Evolutionary conservation across 2,329 filamentous ascomycete species (phyloP).

Genomic region (Penicillium olsonii): DNA sequence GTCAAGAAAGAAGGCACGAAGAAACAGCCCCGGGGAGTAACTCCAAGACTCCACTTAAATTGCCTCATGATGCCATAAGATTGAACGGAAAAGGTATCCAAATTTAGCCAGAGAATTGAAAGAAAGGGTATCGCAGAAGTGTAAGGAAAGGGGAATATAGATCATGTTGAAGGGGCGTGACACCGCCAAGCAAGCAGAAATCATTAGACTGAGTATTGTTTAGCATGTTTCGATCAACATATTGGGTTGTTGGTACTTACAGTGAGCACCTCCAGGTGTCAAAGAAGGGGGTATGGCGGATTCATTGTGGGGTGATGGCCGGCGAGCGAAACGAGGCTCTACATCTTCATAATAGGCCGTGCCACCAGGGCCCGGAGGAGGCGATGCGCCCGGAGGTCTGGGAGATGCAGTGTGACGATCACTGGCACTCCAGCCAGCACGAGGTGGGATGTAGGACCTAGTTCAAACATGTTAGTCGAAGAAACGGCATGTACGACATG

Average conservation of each 20-base stretch:
- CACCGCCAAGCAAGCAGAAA: conserved; percentile 40
- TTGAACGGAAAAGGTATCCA: conserved; percentile 12
- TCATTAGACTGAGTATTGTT: conserved; percentile 75
- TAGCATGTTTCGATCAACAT: conserved; percentile 66
- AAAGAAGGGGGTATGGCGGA: conserved; percentile 37
- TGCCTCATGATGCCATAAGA: conserved; percentile 14
- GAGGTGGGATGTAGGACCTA: conserved; percentile 49
- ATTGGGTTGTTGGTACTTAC: conserved; percentile 45
- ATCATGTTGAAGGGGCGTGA: conserved; percentile 9
- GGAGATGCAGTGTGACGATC: conserved; percentile 19
- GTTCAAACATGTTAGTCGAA: conserved; percentile 18
- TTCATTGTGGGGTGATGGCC: conserved; percentile 30
- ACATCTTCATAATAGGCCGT: conserved; percentile 85
- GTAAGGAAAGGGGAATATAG: conserved; percentile 2
- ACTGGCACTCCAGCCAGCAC: conserved; percentile 39
- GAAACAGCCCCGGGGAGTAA: not conserved
- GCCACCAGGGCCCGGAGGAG: conserved; percentile 3
- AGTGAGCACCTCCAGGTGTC: conserved; percentile 38
- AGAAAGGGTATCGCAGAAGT: conserved; percentile 23
- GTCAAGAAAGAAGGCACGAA: not conserved
- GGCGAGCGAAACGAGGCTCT: conserved; percentile 74
- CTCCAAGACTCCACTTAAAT: conserved; percentile 18
- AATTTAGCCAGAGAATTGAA: conserved; percentile 12
- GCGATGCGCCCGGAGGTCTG: conserved; percentile 10
- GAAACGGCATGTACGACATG: not conserved